Base-by-base conservation (phyloP, 805 yeast species). In the Kuraishia ogatae region DNA sequence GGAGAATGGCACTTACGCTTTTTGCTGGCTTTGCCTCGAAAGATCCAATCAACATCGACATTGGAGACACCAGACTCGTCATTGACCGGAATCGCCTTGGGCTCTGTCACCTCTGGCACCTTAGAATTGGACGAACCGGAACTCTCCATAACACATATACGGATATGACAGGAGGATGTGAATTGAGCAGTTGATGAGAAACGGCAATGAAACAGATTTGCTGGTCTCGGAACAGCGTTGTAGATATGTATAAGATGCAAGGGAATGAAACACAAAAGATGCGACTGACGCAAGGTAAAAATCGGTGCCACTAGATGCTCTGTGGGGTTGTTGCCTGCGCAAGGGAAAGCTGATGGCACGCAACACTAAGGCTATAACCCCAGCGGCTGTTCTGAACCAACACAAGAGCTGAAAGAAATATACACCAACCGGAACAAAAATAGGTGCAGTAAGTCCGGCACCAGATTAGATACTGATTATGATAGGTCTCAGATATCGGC, bases 31-130 rank as follows among this genome's bases (percentile, higher is more conserved):
- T 84, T 84, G n/a, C 92, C 92, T 62, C 90, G 75, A 64, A 87
- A 87, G 26, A 88, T 72, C 96, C 96, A 88, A 64, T 87, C 96
- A 13, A 88, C 91, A 61, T 87, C 93, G 50, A 88, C 85, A 62
- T 85, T 83, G 53, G 85, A 72, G 1, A 83, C 88, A 3, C 88
- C 87, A 2, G 71, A 68, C 43, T 65, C 70, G 35, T 64, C 63
- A 11, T 8, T 15, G 3, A 35, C 15, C 4, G 43, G 43, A 17
- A 35, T 35, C 43, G 17, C 43, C 43, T 35, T 35, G 43, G 43
- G 13, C 43, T 35, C 43, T 35, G 43, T 5, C 6, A 15, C 43
- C n/a, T 35, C 43, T 17, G 4, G 43, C 13, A 15, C 17, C 17
- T 35, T 35, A 35, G 43, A 15, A 10, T 35, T 35, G 43, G 43